Percentiles rank a stretch among this genome's conserved stretches.
phyloP scores from a whole-genome alignment of 2,329 filamentous ascomycete genomes.

The Aspergillus costaricaensis region DNA sequence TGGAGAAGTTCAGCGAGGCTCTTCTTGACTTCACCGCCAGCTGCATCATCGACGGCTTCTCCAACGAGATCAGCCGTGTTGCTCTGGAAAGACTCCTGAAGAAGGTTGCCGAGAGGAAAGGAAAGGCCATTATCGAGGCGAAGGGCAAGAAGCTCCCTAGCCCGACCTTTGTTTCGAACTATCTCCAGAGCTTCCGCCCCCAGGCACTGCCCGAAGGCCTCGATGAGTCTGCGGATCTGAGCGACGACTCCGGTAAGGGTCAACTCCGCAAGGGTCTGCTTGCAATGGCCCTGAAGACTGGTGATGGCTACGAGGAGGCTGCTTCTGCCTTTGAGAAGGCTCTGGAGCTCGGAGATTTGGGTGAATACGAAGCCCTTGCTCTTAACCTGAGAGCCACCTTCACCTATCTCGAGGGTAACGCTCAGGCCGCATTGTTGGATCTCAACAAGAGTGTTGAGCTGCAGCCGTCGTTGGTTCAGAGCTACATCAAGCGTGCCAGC shows the following conservation, averaged over 20 bases:
- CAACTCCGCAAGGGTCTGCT: slow-evolving; percentile 82
- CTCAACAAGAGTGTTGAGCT: slow-evolving; percentile 92
- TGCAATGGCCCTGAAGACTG: slow-evolving; percentile 81
- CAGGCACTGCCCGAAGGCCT: slow-evolving; percentile 78
- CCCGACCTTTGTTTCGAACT: slow-evolving; percentile 96
- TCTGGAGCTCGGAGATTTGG: slow-evolving; percentile 76
- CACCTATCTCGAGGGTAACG: slow-evolving; percentile 87
- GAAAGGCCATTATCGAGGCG: slow-evolving; percentile 78
- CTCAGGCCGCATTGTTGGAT: slow-evolving; percentile 77
- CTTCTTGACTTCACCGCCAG: slow-evolving; percentile 97
- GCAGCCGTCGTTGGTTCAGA: slow-evolving; percentile 85
- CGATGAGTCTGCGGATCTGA: slow-evolving; percentile 76
- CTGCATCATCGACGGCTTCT: slow-evolving; percentile 98
- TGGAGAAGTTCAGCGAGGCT: slow-evolving; percentile 87
- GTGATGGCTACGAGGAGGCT: slow-evolving; percentile 88
- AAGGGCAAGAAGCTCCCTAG: slow-evolving; percentile 88
- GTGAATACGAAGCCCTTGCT: slow-evolving; percentile 81
- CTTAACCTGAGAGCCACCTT: slow-evolving; percentile 98
- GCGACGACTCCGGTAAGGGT: slow-evolving; percentile 76
- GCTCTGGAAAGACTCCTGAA: slow-evolving; percentile 91
- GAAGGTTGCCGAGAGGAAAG: slow-evolving; percentile 94
- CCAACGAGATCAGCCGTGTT: slow-evolving; percentile 83
- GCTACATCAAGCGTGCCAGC: slow-evolving; percentile 97
- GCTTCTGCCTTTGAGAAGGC: slow-evolving; percentile 84
- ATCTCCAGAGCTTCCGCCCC: slow-evolving; percentile 94